phyloP scores from a whole-genome alignment of 2,329 filamentous ascomycete genomes.

The Talaromyces sp. region DNA sequence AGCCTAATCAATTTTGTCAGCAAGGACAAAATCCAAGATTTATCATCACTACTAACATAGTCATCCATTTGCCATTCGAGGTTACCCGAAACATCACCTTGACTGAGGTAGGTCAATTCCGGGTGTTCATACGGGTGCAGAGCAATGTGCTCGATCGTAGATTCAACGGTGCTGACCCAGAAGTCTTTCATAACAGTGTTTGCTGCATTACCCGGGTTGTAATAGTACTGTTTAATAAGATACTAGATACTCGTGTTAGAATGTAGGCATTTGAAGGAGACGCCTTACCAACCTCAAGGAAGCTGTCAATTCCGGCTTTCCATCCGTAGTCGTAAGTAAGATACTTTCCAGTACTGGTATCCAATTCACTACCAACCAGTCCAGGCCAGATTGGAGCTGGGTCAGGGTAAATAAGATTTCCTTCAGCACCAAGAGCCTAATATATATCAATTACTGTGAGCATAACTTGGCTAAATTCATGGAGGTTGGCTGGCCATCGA shows the following conservation, averaged over 20 bases:
- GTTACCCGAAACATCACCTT: slow-evolving; percentile 14
- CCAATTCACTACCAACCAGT: slow-evolving; percentile 16
- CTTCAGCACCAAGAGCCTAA: slow-evolving; percentile 15
- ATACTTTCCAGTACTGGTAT: slow-evolving; percentile 17
- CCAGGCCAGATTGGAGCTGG: slow-evolving; percentile 16
- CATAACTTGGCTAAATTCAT: not conserved
- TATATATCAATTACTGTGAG: not conserved
- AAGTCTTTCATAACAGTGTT: slow-evolving; percentile 14
- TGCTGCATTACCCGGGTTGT: slow-evolving; percentile 12
- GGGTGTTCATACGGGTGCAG: slow-evolving; percentile 14
- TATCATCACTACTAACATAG: slow-evolving; percentile 9
- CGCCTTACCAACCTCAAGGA: slow-evolving; percentile 14
- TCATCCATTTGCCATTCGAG: slow-evolving; percentile 19
- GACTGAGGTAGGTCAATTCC: slow-evolving; percentile 17
- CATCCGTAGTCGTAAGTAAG: slow-evolving; percentile 19
- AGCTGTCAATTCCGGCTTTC: slow-evolving; percentile 18
- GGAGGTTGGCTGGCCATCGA: not conserved
- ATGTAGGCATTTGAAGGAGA: too few relatives aligned
- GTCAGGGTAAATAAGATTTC: slow-evolving; percentile 16
- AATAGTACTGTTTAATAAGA: slow-evolving; percentile 19
- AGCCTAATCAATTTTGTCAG: slow-evolving; percentile 8
- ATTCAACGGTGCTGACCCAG: slow-evolving; percentile 16
- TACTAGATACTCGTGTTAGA: slow-evolving; percentile 12
- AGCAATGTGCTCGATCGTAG: slow-evolving; percentile 15
- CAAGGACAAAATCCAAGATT: not conserved